phyloP scores from a whole-genome alignment of 2,329 filamentous ascomycete species.

The Simplicillium aogashimaense region DNA sequence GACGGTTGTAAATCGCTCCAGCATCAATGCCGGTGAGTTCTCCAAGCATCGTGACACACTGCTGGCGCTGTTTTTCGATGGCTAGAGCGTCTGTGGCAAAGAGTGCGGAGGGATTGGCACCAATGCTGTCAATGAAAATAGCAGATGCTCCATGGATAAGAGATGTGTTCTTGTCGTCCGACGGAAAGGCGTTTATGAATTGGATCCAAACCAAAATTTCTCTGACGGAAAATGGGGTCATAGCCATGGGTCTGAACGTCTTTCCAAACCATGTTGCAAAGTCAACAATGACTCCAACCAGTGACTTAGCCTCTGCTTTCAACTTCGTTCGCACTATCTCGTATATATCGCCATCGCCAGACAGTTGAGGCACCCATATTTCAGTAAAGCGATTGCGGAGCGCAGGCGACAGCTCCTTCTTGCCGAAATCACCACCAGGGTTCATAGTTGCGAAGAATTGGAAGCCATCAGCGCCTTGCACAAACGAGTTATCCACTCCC shows the following conservation, averaged over 20 bases:
- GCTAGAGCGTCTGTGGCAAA: conserved; percentile 62
- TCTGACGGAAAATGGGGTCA: conserved; percentile 77
- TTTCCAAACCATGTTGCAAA: conserved; percentile 92
- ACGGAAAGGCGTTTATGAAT: conserved; percentile 66
- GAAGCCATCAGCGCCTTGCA: conserved; percentile 69
- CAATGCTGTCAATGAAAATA: conserved; percentile 91
- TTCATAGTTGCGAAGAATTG: conserved; percentile 99
- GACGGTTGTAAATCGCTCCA: conserved; percentile 51
- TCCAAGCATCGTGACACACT: conserved; percentile 64
- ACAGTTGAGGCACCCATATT: conserved; percentile 91
- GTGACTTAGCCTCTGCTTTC: conserved; percentile 36
- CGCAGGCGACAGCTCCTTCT: conserved; percentile 91
- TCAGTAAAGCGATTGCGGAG: conserved; percentile 95
- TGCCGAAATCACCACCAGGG: conserved; percentile 94
- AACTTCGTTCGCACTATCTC: conserved; percentile 81
- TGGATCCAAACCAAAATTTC: conserved; percentile 90
- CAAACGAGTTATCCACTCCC: conserved; percentile 71
- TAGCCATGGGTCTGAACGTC: conserved; percentile 65
- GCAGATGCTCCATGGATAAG: conserved; percentile 82
- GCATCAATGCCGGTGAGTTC: conserved; percentile 56
- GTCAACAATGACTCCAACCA: conserved; percentile 62
- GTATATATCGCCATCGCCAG: conserved; percentile 73
- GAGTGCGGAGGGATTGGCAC: conserved; percentile 86
- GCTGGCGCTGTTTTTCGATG: conserved; percentile 59
- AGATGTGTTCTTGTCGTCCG: conserved; percentile 32